Base-by-base conservation (phyloP, 2,329 filamentous ascomycete species). In the Pseudogymnoascus sp. region DNA sequence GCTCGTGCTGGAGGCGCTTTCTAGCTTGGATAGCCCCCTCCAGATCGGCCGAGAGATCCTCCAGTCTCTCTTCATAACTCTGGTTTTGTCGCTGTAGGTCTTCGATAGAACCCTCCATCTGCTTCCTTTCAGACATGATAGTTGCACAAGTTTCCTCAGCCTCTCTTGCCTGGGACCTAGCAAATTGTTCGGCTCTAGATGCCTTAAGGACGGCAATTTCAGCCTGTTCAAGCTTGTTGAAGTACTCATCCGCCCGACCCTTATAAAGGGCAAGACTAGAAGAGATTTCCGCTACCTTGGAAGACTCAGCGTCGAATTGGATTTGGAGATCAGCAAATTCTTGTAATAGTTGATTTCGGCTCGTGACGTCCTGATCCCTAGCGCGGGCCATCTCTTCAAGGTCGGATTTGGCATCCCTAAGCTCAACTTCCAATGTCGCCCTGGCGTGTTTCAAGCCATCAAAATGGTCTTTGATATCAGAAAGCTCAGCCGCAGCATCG, bases 291-390 rank as follows among this genome's bases (percentile, higher is more conserved):
- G 88, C 84, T 28, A 93, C 81, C 73, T 90, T 93, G 0, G 91
- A 96, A 0, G 87, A 85, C 76, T 97, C 95, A 5, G 89, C 88
- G 72, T 97, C 95, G 14, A 97, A 83, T 52, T 92, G 86, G 69
- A 97, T 96, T 71, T 97, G 95, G 59, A 97, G 80, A 71, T 97
- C 95, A 1, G 93, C 87, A 74, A 93, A 96, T 73, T 97, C 95
- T 70, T 96, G 87, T 25, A 97, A 81, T 28, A 97, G 82, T 73
- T 97, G 92, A 70, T 84, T 90, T 68, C 95, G 89, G 74, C 90
- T 93, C n/a, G 88, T 84, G 6, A 89, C 83, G 75, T 97, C 93
- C 71, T 96, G 91, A 67, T 97, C 93, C 63, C 90, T 85, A 55
- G 90, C 88, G 59, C 86, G 78, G 9, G 85, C 81, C 76, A 96